phyloP scores from a whole-genome alignment of 768 basidiomycete genomes.

The Tephrocybe sp. region DNA sequence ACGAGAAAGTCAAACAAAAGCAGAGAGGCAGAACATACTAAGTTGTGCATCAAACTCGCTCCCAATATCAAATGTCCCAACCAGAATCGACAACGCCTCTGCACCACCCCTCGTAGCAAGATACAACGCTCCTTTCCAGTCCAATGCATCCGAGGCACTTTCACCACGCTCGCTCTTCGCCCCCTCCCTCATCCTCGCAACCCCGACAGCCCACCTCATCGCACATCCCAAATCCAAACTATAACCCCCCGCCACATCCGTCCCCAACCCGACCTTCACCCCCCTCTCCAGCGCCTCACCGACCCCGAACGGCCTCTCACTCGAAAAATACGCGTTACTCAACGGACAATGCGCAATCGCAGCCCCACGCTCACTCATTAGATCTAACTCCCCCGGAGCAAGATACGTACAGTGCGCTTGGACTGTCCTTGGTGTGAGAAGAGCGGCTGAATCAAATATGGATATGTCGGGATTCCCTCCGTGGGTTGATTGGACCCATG shows the following conservation, averaged over 20 bases:
- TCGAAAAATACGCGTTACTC: constrained; percentile 86
- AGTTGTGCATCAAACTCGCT: constrained; percentile 73
- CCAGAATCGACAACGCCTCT: constrained; percentile 56
- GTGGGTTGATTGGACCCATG: constrained; percentile 62
- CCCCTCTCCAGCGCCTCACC: constrained; percentile 65
- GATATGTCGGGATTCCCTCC: constrained; percentile 63
- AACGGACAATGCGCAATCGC: constrained; percentile 86
- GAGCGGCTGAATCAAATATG: constrained; percentile 59
- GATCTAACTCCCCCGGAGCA: constrained; percentile 42
- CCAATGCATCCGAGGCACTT: constrained; percentile 41
- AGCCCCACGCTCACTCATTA: constrained; percentile 47
- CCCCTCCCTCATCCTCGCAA: constrained; percentile 69
- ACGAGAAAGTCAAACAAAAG: neutral
- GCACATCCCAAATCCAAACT: constrained; percentile 70
- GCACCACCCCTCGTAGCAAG: constrained; percentile 83
- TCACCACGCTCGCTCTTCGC: constrained; percentile 16
- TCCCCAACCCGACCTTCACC: constrained; percentile 77
- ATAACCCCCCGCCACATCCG: constrained; percentile 88
- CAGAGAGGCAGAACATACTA: constrained; percentile 42
- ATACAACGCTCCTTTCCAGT: constrained; percentile 81
- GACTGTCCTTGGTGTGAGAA: constrained; percentile 64
- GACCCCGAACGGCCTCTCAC: constrained; percentile 55
- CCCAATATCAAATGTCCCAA: constrained; percentile 58
- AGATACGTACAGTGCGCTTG: constrained; percentile 93
- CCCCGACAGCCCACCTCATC: constrained; percentile 78